phyloP scores from a whole-genome alignment of 345 rosid species.

The Aethionema arabicum region DNA sequence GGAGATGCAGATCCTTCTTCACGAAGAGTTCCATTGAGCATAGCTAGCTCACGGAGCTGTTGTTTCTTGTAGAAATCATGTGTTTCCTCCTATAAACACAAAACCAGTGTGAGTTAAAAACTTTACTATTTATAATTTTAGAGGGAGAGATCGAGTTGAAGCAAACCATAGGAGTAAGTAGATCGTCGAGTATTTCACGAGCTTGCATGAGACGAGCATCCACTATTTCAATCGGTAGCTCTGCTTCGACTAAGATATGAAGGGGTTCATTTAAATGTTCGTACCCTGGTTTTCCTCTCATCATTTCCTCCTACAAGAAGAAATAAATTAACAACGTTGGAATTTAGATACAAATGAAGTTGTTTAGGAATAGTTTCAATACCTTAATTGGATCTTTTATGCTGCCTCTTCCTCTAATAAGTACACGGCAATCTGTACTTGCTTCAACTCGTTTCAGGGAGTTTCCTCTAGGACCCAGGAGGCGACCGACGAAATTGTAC shows the following conservation, averaged over 20 bases:
- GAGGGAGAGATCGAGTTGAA: neutral
- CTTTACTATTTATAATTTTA: neutral
- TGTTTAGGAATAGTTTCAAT: conserved; percentile 13
- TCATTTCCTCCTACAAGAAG: conserved; percentile 73
- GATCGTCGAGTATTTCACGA: conserved; percentile 86
- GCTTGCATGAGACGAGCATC: conserved; percentile 94
- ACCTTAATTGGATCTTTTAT: conserved; percentile 90
- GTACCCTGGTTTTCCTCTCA: conserved; percentile 96
- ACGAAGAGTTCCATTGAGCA: conserved; percentile 89
- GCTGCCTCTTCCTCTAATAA: conserved; percentile 95
- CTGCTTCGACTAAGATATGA: conserved; percentile 92
- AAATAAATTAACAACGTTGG: neutral
- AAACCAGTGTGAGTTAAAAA: neutral
- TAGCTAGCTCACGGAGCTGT: conserved; percentile 89
- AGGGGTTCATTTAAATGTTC: conserved; percentile 96
- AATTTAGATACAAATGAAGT: neutral
- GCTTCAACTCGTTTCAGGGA: conserved; percentile 98
- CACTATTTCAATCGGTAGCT: conserved; percentile 82
- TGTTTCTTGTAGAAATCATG: conserved; percentile 96
- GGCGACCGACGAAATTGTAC: conserved; percentile 99
- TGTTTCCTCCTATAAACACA: conserved; percentile 68
- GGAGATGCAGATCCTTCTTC: conserved; percentile 74
- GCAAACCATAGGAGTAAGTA: conserved; percentile 84
- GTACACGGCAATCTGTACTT: conserved; percentile 85
- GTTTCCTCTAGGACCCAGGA: conserved; percentile 97